These are phyloP conservation scores for Massarina eburnea DNA, from an alignment of 2,329 filamentous ascomycete genomes.

Conservation along the genomic window DNA sequence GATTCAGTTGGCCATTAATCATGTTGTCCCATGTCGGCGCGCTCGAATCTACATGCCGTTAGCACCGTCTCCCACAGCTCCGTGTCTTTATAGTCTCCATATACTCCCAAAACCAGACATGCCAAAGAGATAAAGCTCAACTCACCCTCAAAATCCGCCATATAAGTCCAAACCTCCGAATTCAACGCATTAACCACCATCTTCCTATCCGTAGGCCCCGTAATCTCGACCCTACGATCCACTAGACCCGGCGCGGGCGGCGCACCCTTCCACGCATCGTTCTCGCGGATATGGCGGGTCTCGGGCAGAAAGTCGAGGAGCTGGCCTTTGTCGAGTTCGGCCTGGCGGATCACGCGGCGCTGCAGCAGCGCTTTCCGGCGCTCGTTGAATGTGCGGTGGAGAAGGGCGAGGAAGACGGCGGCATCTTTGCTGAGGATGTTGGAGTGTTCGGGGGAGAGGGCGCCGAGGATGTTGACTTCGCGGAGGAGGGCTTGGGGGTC, in stretches of 20 bases:
- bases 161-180: slow-evolving; percentile 96
- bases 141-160: slow-evolving; percentile 97
- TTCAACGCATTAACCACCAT: slow-evolving; percentile 99
- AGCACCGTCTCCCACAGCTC: too few species aligned
- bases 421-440: slow-evolving; percentile 93
- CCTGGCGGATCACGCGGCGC: slow-evolving; percentile 81
- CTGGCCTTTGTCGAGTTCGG: slow-evolving; percentile 85
- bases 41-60: slow-evolving; percentile 69
- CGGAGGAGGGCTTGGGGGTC: slow-evolving; percentile 74
- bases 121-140: neutral
- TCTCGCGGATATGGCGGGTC: slow-evolving; percentile 92
- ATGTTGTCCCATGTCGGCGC: slow-evolving; percentile 99
- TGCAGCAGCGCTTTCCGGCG: slow-evolving; percentile 88
- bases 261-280: slow-evolving; percentile 90
- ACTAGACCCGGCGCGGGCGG: slow-evolving; percentile 88
- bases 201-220: slow-evolving; percentile 94
- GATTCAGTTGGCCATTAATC: slow-evolving; percentile 96
- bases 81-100: too few species aligned
- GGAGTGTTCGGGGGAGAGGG: slow-evolving; percentile 74
- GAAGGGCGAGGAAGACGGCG: slow-evolving; percentile 85
- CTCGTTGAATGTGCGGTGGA: slow-evolving; percentile 91
- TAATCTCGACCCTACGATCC: slow-evolving; percentile 95
- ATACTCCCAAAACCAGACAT: neutral
- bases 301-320: slow-evolving; percentile 94
- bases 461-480: slow-evolving; percentile 83